Evolutionary conservation across 768 basidiomycete genomes (phyloP), one percentile per base, ranked within the genome.

Genomic region (Panellus pusillus): DNA sequence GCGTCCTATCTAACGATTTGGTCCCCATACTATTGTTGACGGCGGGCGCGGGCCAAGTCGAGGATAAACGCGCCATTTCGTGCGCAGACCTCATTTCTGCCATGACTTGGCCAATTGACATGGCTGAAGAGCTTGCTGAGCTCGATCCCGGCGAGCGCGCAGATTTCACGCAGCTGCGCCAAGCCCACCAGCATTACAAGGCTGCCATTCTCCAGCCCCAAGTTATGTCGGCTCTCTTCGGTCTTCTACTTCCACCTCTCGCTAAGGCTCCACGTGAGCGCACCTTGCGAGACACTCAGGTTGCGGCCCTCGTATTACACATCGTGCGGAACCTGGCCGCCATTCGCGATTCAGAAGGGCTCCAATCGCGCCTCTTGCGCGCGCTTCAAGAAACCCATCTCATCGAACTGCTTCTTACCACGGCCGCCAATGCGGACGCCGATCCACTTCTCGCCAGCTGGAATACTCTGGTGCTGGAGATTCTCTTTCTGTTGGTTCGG

Each of bases 61-160:
- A 92, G 59, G 90, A 93, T 70, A 89, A 87, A 62, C 78, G 90
- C 44, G 92, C 91, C 0, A 80, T 96, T 24, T 82, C 86, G 0
- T 89, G 87, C 58, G 87, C 85, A 8, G 97, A 98, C 66, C 75
- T 99, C 19, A 86, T 98, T 67, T 91, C 93, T 0, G 94, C 95
- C 0, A 91, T 99, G 91, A 98, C 96, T 1, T 99, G 97, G 97
- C 97, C 97, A 0, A 96, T 99, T 49, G 92, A 98, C 69, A 76
- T 98, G 58, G 90, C 93, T 0, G 90, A 92, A 63, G 97, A 98
- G 70, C 76, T 99, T 58, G 90, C 89, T 63, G 97, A 98, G 65
- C 82, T 98, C 49, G 87, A 87, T 36, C 61, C 83, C 17, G 90
- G 91, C 69, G 83, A 80, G 55, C 83, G 86, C 15, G 83, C 91